Conservation (phyloP, 1,284 basidiomycete genomes). For the Porodaedalea pini region DNA sequence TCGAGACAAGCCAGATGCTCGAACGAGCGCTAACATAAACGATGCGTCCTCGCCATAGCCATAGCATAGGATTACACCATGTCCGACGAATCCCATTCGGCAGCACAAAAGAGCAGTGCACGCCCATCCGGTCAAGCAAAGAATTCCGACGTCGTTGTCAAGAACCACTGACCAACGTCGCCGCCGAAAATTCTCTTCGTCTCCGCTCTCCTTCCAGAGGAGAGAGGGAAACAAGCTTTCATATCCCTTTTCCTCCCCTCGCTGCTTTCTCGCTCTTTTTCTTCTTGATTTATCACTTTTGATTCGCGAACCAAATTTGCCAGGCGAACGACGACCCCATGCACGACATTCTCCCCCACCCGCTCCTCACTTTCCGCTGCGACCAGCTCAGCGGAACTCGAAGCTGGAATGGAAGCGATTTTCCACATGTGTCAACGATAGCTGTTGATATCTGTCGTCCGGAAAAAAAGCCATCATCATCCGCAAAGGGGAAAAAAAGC, state of each 20-base stretch:
- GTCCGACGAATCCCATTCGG: neutral
- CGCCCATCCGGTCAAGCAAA: too few relatives aligned
- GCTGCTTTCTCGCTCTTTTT: neutral
- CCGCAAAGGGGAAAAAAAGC: constrained; percentile 6
- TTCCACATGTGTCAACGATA: constrained; percentile 56
- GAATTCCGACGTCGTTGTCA: too few relatives aligned
- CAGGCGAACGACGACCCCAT: constrained; percentile 2
- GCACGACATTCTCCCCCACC: neutral
- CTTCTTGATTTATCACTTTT: constrained; percentile 31
- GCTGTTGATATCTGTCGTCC: constrained; percentile 58
- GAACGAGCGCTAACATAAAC: neutral
- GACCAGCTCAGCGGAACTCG: constrained; percentile 55
- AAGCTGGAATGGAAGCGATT: constrained; percentile 57
- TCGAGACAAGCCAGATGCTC: neutral
- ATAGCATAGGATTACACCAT: neutral
- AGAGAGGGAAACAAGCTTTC: neutral
- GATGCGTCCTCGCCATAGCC: neutral
- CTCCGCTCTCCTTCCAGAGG: neutral
- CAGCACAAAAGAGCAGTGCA: too few relatives aligned
- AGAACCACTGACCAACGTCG: neutral
- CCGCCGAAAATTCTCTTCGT: neutral
- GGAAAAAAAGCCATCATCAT: constrained; percentile 22
- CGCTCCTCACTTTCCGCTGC: constrained; percentile 30
- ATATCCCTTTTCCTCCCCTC: neutral
- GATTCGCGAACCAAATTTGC: constrained; percentile 28